These are phyloP conservation scores for Tolypocladium guangdongense DNA, from an alignment of 2,329 filamentous ascomycete species.

Conservation along the genomic window DNA sequence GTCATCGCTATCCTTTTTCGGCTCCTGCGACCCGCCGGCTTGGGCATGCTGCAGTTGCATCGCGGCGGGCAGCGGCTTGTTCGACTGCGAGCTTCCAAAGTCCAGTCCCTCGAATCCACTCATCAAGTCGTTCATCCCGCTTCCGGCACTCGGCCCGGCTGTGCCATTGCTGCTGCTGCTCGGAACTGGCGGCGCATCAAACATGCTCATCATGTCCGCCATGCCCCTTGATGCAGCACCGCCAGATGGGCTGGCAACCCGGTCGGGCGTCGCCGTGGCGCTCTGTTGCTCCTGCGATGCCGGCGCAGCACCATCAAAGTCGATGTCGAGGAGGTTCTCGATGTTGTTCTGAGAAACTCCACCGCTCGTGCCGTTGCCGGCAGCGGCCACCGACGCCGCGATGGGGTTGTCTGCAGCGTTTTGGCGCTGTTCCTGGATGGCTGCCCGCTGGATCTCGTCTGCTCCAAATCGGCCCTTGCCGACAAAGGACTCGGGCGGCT, in stretches of 20 bases:
- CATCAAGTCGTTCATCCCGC: conserved; percentile 77
- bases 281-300: conserved; percentile 62
- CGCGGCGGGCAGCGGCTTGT: conserved; percentile 53
- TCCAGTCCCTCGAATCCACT: conserved; percentile 79
- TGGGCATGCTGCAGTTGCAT: conserved; percentile 40
- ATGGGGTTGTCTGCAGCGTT: conserved; percentile 91
- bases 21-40: conserved; percentile 23
- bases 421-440: conserved; percentile 91
- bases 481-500: conserved; percentile 94
- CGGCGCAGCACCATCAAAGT: conserved; percentile 86
- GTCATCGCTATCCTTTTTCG: conserved; percentile 52
- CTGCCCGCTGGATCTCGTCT: conserved; percentile 86
- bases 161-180: conserved; percentile 22
- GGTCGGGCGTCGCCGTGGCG: conserved; percentile 52
- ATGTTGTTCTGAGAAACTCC: conserved; percentile 59
- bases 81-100: conserved; percentile 46
- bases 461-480: conserved; percentile 90
- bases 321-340: conserved; percentile 92
- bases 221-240: conserved; percentile 34
- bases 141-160: conserved; percentile 25
- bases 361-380: conserved; percentile 48
- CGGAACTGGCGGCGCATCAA: conserved; percentile 52
- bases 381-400: conserved; percentile 68
- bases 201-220: conserved; percentile 59
- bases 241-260: conserved; percentile 51